Evolutionary conservation across 1,284 basidiomycete genomes (phyloP), one percentile per base, ranked within the genome.

Genomic region (Grifola frondosa): DNA sequence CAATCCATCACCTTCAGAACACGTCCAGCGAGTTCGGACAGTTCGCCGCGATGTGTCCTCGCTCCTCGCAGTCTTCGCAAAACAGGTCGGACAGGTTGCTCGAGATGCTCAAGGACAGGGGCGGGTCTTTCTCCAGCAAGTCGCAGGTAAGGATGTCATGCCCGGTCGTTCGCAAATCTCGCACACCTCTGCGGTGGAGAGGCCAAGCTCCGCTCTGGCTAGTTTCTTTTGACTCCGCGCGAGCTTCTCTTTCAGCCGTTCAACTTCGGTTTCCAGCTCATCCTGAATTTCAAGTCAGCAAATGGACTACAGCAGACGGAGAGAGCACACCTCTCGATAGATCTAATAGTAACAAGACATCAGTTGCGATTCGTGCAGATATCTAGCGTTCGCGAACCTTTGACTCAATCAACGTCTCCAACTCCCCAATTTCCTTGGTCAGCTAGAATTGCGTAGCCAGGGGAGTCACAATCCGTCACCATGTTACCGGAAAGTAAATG

Each of bases 351-450:
- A 16, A 22, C 6, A n/a, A 38, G 28, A n/a, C 11, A 33, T 30
- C n/a, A 39, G 46, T 41, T 10, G 20, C 23, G 24, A 41, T 10
- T 24, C 22, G 17, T 20, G 21, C 16, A 15, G 10, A 22, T 29
- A 37, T 31, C 25, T 29, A 31, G 32, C 33, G n/a, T n/a, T n/a
- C 8, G 42, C 69, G 39, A 48, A 84, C 84, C 80, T 97, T 96
- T 44, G 89, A 80, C 65, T 97, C 93, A 26, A 96, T 83, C 32
- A 97, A 72, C 44, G 83, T 78, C 64, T 97, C 93, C 17, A 97
- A 75, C 62, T 96, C 91, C 39, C 84, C 80, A 38, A 96, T 89
- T 67, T 96, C 91, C 59, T 92, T 91, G 66, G 92, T 89, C 49
- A 92, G 77, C 88, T 93, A 56, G 17, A 50, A 13, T 26, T 26